Evolutionary conservation across 495 filamentous ascomycete genomes (phyloP), one percentile per base, ranked within the genome.

Genomic region (Hyaloscypha variabilis): DNA sequence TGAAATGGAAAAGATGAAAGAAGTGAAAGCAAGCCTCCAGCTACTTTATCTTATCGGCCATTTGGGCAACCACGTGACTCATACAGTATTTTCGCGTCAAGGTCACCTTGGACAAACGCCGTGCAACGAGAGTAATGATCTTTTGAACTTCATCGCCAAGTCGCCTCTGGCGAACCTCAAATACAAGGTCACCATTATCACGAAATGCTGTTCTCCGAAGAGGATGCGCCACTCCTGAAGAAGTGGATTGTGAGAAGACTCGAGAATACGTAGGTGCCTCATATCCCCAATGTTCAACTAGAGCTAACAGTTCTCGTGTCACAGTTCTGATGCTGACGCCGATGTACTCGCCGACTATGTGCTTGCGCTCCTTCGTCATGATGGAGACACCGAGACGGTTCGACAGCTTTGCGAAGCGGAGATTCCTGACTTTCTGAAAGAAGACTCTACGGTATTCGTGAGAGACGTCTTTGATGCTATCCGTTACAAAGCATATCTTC

Each of bases 271-370:
- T 96, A 82, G 71, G 49, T 24, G 39, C 26, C 36, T 31, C 59
- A 25, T 54, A 49, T 36, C 54, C 46, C 39, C 29, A 14, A 28
- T 24, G 29, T 53, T 19, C 24, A n/a, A n/a, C n/a, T n/a, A n/a
- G n/a, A n/a, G n/a, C 19, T 31, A 54, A 36, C 50, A 58, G 25
- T 52, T 54, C 31, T 59, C 51, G 39, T 68, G 63, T 23, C 57
- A 67, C 36, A 97, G 92, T 62, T 96, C 93, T 17, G 95, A 97
- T 75, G 95, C 94, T 55, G 95, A 99, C 75, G 88, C 92, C 30
- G 93, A 97, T 71, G 92, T 99, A 3, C 89, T 99, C 19, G 94
- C 93, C 31, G 95, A 99, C 73, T 99, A 97, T 72, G 91, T 99
- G 0, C 80, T 97, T 31, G 94, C 94, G n/a, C 86, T 99, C 11